Percentiles rank a stretch among this genome's conserved stretches.
Evolutionary conservation across 1,284 basidiomycete species (phyloP).

Genomic region (Cryptococcus jaspeensis): DNA sequence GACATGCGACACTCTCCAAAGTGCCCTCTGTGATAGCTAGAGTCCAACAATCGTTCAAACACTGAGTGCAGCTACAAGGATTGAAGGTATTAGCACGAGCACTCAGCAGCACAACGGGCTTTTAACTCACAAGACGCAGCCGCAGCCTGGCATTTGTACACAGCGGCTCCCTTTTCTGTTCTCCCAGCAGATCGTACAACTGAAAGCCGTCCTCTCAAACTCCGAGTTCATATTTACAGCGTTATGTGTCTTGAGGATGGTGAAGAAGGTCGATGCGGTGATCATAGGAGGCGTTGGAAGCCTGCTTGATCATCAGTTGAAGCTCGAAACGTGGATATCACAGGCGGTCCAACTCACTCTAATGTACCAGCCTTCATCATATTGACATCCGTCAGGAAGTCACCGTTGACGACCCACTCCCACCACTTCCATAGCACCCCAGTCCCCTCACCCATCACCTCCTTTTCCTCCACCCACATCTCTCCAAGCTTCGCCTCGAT

Average conservation of each 20-base stretch:
- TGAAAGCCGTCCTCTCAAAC: conserved; percentile 42
- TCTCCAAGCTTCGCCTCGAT: conserved; percentile 14
- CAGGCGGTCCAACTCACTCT: conserved; percentile 14
- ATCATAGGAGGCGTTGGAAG: conserved; percentile 25
- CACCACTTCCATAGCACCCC: conserved; percentile 47
- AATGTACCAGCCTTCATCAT: conserved; percentile 14
- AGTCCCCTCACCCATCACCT: conserved; percentile 21
- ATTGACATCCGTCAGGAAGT: conserved; percentile 30
- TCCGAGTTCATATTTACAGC: conserved; percentile 28
- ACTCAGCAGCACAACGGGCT: background rate
- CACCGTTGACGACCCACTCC: conserved; percentile 43
- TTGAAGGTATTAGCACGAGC: conserved; percentile 28
- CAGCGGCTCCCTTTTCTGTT: conserved; percentile 45
- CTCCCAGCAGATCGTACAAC: conserved; percentile 50
- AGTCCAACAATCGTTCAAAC: conserved; percentile 44
- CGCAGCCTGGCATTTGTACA: conserved; percentile 38
- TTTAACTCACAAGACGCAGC: conserved; percentile 44
- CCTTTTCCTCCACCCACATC: conserved; percentile 26
- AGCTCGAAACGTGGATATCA: background rate
- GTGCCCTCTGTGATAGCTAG: conserved; percentile 48
- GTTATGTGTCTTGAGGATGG: conserved; percentile 37
- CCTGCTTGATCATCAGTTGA: conserved; percentile 3
- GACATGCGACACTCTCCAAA: conserved; percentile 46
- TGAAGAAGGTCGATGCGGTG: conserved; percentile 30
- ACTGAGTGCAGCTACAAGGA: conserved; percentile 38